Evolutionary conservation across 2,329 filamentous ascomycete genomes (phyloP).

Genomic region (Leptographium lundbergii): DNA sequence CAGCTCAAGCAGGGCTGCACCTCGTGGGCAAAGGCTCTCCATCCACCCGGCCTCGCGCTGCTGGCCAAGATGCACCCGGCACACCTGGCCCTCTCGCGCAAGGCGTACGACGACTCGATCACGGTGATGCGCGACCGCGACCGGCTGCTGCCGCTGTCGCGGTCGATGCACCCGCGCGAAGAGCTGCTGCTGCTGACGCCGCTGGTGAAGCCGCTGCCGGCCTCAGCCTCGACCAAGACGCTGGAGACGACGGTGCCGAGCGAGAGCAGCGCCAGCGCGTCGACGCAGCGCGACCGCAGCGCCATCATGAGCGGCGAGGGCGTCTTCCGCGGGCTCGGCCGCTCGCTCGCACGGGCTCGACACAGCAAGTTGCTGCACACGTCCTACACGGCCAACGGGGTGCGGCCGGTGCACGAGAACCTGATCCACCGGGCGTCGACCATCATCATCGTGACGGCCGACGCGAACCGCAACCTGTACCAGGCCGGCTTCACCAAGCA

Average conservation of each 20-base stretch:
- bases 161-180: slow-evolving; percentile 70
- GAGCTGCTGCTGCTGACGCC: slow-evolving; percentile 84
- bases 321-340: slow-evolving; percentile 81
- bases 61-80: slow-evolving; percentile 71
- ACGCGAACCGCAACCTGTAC: slow-evolving; percentile 87
- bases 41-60: slow-evolving; percentile 65
- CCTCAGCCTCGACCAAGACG: slow-evolving; percentile 68
- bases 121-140: slow-evolving; percentile 87
- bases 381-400: slow-evolving; percentile 87
- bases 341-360: slow-evolving; percentile 72
- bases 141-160: slow-evolving; percentile 68
- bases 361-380: slow-evolving; percentile 84
- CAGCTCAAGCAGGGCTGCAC: slow-evolving; percentile 75
- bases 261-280: neutral
- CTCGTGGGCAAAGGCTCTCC: slow-evolving; percentile 82
- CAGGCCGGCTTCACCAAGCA: slow-evolving; percentile 94
- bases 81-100: slow-evolving; percentile 69
- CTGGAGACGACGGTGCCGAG: slow-evolving; percentile 28
- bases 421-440: slow-evolving; percentile 78
- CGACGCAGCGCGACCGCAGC: slow-evolving; percentile 40
- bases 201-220: slow-evolving; percentile 81
- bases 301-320: slow-evolving; percentile 82
- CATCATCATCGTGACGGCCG: slow-evolving; percentile 83
- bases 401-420: slow-evolving; percentile 86
- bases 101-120: slow-evolving; percentile 84